phyloP scores from a whole-genome alignment of 106 monocot species.

The Allium fistulosum region DNA sequence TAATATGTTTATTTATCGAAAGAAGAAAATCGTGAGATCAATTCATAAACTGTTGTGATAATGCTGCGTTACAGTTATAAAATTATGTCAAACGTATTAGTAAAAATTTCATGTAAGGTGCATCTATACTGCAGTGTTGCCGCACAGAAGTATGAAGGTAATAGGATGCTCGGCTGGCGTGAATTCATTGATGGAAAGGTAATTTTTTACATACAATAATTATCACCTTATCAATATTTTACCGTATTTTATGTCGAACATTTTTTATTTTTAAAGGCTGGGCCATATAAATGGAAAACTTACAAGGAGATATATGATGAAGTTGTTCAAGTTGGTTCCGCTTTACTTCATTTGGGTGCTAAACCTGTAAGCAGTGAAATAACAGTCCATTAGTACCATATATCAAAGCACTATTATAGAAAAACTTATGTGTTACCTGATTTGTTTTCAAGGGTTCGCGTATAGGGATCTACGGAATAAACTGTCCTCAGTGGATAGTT shows the following conservation, averaged over 20 bases:
- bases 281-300: slow-evolving; percentile 81
- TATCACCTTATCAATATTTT: neutral
- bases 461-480: slow-evolving; percentile 89
- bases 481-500: slow-evolving; percentile 88
- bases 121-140: slow-evolving; percentile 32
- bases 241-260: neutral
- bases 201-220: neutral
- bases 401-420: neutral
- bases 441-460: slow-evolving; percentile 43
- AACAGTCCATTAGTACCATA: neutral
- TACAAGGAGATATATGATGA: slow-evolving; percentile 73
- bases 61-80: too few species aligned
- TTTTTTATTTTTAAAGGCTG: slow-evolving; percentile 31
- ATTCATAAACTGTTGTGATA: too few species aligned
- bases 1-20: too few species aligned
- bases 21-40: too few species aligned
- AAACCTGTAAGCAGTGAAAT: slow-evolving; percentile 35
- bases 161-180: slow-evolving; percentile 94
- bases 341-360: slow-evolving; percentile 59
- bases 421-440: neutral
- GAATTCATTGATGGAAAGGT: slow-evolving; percentile 65
- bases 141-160: slow-evolving; percentile 48
- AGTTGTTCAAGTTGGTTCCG: slow-evolving; percentile 72
- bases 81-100: too few species aligned
- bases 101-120: too few species aligned